These are phyloP conservation scores for Trichoderma asperellum DNA, from an alignment of 2,329 filamentous ascomycete species.

Conservation along the genomic window DNA sequence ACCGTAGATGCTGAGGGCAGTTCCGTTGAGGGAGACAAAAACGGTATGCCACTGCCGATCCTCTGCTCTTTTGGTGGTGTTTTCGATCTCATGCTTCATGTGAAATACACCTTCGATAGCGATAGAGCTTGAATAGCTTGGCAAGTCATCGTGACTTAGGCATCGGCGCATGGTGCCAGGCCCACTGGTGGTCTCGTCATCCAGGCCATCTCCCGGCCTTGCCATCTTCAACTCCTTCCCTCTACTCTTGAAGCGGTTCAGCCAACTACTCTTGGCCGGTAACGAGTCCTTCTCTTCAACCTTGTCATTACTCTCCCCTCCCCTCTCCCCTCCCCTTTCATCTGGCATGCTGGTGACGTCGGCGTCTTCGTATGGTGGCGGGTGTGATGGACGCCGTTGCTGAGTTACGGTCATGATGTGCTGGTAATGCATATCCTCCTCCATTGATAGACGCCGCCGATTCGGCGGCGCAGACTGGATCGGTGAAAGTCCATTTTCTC, in stretches of 20 bases:
- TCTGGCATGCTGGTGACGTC: constrained; percentile 26
- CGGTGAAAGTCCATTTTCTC: constrained; percentile 42
- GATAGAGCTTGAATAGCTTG: constrained; percentile 61
- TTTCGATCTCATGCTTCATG: constrained; percentile 68
- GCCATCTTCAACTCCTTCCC: constrained; percentile 14
- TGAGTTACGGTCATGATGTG: constrained; percentile 52
- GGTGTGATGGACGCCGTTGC: constrained; percentile 50
- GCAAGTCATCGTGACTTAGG: constrained; percentile 41
- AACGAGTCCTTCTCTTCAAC: not conserved
- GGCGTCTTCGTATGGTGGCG: constrained; percentile 50
- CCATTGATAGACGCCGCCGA: constrained; percentile 56
- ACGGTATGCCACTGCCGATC: constrained; percentile 67
- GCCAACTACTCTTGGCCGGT: constrained; percentile 15
- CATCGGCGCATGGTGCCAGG: not conserved
- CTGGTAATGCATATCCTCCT: constrained; percentile 59
- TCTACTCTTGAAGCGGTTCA: constrained; percentile 27
- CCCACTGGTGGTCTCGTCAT: not conserved
- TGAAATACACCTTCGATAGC: constrained; percentile 60
- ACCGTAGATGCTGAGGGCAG: constrained; percentile 67
- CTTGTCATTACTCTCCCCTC: constrained; percentile 9
- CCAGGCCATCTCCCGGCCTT: constrained; percentile 5
- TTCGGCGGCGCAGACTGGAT: constrained; percentile 42
- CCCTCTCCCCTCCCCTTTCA: constrained; percentile 34
- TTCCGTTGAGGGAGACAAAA: constrained; percentile 68
- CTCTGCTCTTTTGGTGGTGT: constrained; percentile 64